Base-by-base conservation (phyloP, 192 early-diverging fungal species). In the Cladochytrium replicatum region DNA sequence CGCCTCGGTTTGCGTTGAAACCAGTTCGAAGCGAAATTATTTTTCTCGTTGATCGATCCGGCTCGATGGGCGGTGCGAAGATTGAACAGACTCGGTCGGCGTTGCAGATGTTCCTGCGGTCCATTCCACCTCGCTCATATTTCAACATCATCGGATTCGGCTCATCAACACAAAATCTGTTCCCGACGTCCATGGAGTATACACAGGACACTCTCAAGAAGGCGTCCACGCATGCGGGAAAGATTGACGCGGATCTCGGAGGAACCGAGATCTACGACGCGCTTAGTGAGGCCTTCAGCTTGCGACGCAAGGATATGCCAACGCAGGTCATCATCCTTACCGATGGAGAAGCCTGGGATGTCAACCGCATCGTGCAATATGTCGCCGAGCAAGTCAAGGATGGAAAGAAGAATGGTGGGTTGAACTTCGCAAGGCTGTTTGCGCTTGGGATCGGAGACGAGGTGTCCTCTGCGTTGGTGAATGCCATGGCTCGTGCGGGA, bases 131-230 rank as follows among this genome's bases (percentile, higher is more conserved):
- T 23, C 55, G 57, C 17, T 43, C 52, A 27, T 57, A 40, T 24
- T 76, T 76, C 50, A 76, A 76, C 34, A 63, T 76, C 9, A 49
- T 78, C 30, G 63, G 58, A 11, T 78, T 78, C 39, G 74, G 74
- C 15, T 32, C 38, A 6, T 17, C 1, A 0, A 50, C 47, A 47
- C 38, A 51, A 25, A 46, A 49, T 17, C 52, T 76, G 13, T 76
- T 76, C 51, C 26, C 52, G n/a, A 51, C 45, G 39, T 57, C 58
- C 52, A 41, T 48, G 27, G 30, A 41, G 8, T 77, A 76, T 46
- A 32, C 50, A 19, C 38, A 70, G 34, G 26, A 21, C 22, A 53
- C 56, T 3, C 46, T 76, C 19, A 47, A 61, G 9, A 5, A 39
- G 17, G 74, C 74, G 7, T 4, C 57, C 5, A 4, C 15, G 19